These are phyloP conservation scores for Xanthoconium stramineum DNA, from an alignment of 768 basidiomycete species.

Conservation along the genomic window DNA sequence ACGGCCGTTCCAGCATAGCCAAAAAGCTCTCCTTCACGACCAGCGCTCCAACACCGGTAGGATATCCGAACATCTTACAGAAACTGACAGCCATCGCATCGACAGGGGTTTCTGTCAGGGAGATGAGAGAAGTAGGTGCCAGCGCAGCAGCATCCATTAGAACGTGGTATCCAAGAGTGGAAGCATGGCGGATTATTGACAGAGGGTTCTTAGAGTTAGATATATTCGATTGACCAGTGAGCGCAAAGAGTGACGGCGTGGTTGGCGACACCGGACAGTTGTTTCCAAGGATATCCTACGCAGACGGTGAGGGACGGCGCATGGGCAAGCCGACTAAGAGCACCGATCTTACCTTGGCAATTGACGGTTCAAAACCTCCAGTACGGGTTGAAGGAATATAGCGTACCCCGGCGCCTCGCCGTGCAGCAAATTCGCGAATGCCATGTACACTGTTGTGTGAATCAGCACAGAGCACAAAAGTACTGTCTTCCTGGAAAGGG, in stretches of 20 bases:
- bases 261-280: slow-evolving; percentile 40
- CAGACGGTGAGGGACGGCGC: slow-evolving; percentile 12
- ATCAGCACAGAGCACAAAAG: slow-evolving; percentile 68
- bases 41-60: slow-evolving; percentile 80
- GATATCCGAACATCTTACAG: slow-evolving; percentile 90
- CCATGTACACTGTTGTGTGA: slow-evolving; percentile 86
- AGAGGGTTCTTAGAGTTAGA: slow-evolving; percentile 71
- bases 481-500: slow-evolving; percentile 58
- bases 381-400: slow-evolving; percentile 64
- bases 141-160: slow-evolving; percentile 83
- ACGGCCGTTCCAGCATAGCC: slow-evolving; percentile 59
- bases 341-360: slow-evolving; percentile 51
- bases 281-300: slow-evolving; percentile 51
- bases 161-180: slow-evolving; percentile 66
- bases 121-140: slow-evolving; percentile 67
- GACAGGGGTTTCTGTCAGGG: slow-evolving; percentile 61
- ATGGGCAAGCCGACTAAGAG: too few relatives aligned
- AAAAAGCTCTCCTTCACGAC: slow-evolving; percentile 71
- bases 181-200: slow-evolving; percentile 60
- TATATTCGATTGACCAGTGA: slow-evolving; percentile 82
- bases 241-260: slow-evolving; percentile 60
- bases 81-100: slow-evolving; percentile 84
- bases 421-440: slow-evolving; percentile 66
- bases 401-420: slow-evolving; percentile 51
- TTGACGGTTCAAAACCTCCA: slow-evolving; percentile 60